Conservation (phyloP, 257 asterid genomes). For the Solanum clarkiae region DNA sequence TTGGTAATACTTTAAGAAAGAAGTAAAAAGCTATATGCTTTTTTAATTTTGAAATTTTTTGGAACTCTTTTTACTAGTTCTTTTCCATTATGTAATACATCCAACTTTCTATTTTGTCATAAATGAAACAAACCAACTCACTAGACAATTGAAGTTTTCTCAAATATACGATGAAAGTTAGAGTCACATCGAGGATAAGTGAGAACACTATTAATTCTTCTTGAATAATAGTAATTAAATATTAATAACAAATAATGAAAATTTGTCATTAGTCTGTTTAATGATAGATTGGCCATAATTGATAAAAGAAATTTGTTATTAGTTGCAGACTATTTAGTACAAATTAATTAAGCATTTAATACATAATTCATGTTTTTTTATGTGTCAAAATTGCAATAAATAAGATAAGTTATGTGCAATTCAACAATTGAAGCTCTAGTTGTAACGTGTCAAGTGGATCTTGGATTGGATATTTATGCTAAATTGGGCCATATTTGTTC, state of each 20-base stretch:
- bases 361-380: background rate
- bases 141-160: background rate
- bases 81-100: background rate
- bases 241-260: background rate
- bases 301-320: background rate
- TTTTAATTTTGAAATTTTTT: background rate
- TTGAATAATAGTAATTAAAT: background rate
- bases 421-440: background rate
- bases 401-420: background rate
- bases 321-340: background rate
- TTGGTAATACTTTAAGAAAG: background rate
- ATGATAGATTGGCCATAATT: background rate
- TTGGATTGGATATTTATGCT: background rate
- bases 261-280: background rate
- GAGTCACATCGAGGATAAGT: background rate
- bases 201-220: rapidly evolving
- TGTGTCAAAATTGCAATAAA: background rate
- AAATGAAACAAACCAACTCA: background rate
- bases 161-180: background rate
- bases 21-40: background rate
- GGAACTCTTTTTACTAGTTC: background rate
- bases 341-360: background rate
- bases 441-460: background rate
- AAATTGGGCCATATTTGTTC: background rate
- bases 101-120: background rate